Base-by-base conservation (phyloP, 1,284 basidiomycete species). In the Ustilago bromivora region DNA sequence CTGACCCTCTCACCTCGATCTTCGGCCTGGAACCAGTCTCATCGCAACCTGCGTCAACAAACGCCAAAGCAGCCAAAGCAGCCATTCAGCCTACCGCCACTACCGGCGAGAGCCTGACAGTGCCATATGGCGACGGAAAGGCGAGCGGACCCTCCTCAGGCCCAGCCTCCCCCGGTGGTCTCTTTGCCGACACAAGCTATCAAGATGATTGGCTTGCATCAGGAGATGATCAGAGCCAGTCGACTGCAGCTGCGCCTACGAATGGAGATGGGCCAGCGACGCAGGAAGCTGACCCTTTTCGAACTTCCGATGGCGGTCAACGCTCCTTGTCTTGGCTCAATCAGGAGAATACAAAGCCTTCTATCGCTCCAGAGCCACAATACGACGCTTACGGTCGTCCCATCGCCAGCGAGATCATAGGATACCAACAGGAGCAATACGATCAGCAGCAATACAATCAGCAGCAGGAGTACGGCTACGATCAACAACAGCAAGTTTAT, bases 141-240 rank as follows among this genome's bases (percentile, higher is more conserved):
- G 13, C 58, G 10, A 68, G 55, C 35, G 56, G 46, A 0, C n/a
- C 60, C 11, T 52, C 68, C 6, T 69, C 72, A 1, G 72, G 58
- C 28, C 71, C 76, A 23, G 67, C 72, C 11, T 68, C 73, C 9
- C 75, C 75, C 5, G 70, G 70, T 3, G 66, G 46, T 19, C 70
- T 79, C 13, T 79, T 79, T 53, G 64, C 57, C 47, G 69, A 75
- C 31, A 69, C 72, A 58, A 59, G 53, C 58, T 69, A 71, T 34
- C 64, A 75, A 35, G 77, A 79, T 52, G 77, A 79, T 47, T 79
- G 77, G 77, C 66, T 79, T n/a, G 61, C 40, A 19, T 51, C 61
- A 4, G 57, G 41, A 7, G 41, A 47, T 2, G 63, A 74, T 9
- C 68, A 68, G 12, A 12, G 5, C 13, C 43, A 51, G 12, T 46